A percentile compares a stretch with the other conserved stretches of the same genome.
Evolutionary conservation across 2,329 filamentous ascomycete species (phyloP).

Genomic region (Penicillium sclerotigenum): DNA sequence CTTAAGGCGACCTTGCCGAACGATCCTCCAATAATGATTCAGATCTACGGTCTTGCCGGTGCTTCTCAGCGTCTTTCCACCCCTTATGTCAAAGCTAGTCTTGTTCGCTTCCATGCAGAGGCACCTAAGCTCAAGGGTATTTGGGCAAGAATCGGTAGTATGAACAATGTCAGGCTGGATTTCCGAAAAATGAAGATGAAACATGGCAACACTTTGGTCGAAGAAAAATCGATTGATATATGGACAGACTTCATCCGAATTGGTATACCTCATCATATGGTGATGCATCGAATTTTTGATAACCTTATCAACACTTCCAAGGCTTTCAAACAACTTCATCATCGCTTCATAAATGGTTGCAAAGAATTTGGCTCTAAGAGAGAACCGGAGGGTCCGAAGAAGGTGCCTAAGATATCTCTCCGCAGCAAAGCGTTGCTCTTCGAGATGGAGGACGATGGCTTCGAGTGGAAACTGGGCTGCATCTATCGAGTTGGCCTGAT

Average conservation of each 20-base stretch:
- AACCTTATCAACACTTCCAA: slow-evolving; percentile 87
- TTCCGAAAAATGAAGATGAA: slow-evolving; percentile 73
- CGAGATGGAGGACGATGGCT: slow-evolving; percentile 91
- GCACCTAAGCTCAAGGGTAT: slow-evolving; percentile 76
- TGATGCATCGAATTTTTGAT: slow-evolving; percentile 87
- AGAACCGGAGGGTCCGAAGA: slow-evolving; percentile 77
- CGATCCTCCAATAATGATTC: slow-evolving; percentile 88
- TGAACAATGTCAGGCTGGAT: slow-evolving; percentile 78
- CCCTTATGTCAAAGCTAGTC: slow-evolving; percentile 72
- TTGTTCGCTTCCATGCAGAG: slow-evolving; percentile 82
- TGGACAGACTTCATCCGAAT: slow-evolving; percentile 81
- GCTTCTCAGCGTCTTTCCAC: slow-evolving; percentile 84
- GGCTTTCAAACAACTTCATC: slow-evolving; percentile 83
- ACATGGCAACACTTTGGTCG: slow-evolving; percentile 57
- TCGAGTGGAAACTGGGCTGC: slow-evolving; percentile 93
- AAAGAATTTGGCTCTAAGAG: slow-evolving; percentile 88
- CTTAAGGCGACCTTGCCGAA: slow-evolving; percentile 84
- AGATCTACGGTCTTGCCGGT: slow-evolving; percentile 76
- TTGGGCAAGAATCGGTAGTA: slow-evolving; percentile 82
- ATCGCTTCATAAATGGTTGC: slow-evolving; percentile 82
- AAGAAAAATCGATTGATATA: slow-evolving; percentile 81
- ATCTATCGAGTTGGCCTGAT: slow-evolving; percentile 87
- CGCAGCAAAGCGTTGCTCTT: slow-evolving; percentile 80
- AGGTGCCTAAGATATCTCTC: slow-evolving; percentile 79
- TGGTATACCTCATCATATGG: slow-evolving; percentile 85